phyloP scores from a whole-genome alignment of 148 eudicot genomes.

The Cornus kousa region DNA sequence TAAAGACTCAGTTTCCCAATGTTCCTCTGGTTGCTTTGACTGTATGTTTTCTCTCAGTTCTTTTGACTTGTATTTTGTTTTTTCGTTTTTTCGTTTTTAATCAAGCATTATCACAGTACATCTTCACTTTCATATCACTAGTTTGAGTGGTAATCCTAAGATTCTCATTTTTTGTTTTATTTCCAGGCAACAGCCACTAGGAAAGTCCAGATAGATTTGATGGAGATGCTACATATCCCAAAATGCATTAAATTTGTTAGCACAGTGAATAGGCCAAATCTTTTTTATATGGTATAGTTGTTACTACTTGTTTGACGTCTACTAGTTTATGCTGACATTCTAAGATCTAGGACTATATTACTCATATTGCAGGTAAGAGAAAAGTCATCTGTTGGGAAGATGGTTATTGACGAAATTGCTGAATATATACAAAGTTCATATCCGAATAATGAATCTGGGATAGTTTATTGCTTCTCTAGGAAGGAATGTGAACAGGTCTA shows the following conservation, averaged over 20 bases:
- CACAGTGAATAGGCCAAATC: slow-evolving; percentile 95
- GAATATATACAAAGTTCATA: slow-evolving; percentile 75
- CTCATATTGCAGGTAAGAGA: slow-evolving; percentile 66
- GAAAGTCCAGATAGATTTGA: slow-evolving; percentile 92
- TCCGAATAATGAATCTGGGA: slow-evolving; percentile 94
- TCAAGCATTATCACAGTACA: slow-evolving; percentile 2
- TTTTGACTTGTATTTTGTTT: background rate
- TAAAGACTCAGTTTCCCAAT: slow-evolving; percentile 94
- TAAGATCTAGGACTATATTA: slow-evolving; percentile 12
- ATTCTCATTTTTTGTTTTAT: slow-evolving; percentile 15
- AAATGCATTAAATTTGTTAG: slow-evolving; percentile 89
- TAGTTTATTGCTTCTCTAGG: slow-evolving; percentile 95
- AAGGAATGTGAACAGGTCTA: slow-evolving; percentile 97
- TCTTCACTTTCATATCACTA: background rate
- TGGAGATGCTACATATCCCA: slow-evolving; percentile 86
- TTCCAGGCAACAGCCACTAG: slow-evolving; percentile 94
- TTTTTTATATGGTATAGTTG: slow-evolving; percentile 77
- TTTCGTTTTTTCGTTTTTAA: background rate
- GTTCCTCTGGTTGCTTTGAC: slow-evolving; percentile 95
- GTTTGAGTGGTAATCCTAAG: background rate
- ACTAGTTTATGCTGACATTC: slow-evolving; percentile 5
- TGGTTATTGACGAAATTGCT: slow-evolving; percentile 82
- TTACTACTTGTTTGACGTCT: background rate
- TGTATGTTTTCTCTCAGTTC: slow-evolving; percentile 36
- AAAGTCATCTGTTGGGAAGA: slow-evolving; percentile 86